phyloP scores from a whole-genome alignment of 208 protist genomes.

The Lotmaria passim region DNA sequence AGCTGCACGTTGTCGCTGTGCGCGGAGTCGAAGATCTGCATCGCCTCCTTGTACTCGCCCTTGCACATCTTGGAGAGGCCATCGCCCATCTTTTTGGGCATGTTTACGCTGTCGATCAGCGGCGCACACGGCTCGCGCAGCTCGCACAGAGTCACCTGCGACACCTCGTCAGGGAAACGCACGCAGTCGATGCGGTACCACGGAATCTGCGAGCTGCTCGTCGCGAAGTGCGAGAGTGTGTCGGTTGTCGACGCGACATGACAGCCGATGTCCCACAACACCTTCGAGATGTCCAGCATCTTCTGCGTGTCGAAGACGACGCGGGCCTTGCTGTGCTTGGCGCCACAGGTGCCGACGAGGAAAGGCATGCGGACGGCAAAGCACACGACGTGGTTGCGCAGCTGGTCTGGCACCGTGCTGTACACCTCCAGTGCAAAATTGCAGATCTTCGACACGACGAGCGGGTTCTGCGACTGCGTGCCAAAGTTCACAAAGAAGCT shows the following conservation, averaged over 20 bases:
- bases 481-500: constrained; percentile 70
- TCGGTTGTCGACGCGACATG: constrained; percentile 60
- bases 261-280: constrained; percentile 65
- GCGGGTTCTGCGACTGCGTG: constrained; percentile 59
- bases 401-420: constrained; percentile 30
- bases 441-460: constrained; percentile 64
- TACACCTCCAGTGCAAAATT: constrained; percentile 65
- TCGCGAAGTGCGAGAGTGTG: constrained; percentile 53
- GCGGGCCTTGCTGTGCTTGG: constrained; percentile 43
- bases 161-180: constrained; percentile 39
- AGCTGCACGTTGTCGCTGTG: constrained; percentile 47
- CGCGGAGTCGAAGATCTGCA: constrained; percentile 36
- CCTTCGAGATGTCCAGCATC: constrained; percentile 47
- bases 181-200: constrained; percentile 74
- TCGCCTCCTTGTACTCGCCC: constrained; percentile 50
- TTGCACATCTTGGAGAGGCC: constrained; percentile 66
- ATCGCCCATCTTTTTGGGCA: constrained; percentile 47
- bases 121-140: constrained; percentile 34
- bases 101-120: constrained; percentile 26
- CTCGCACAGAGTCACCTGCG: constrained; percentile 62
- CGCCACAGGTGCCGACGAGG: constrained; percentile 71
- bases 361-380: constrained; percentile 68
- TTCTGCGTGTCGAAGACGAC: constrained; percentile 49
- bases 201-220: constrained; percentile 39
- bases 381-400: constrained; percentile 51